These are phyloP conservation scores for Phytopythium aichiense DNA, from an alignment of 352 stramenopile species.

Conservation along the genomic window DNA sequence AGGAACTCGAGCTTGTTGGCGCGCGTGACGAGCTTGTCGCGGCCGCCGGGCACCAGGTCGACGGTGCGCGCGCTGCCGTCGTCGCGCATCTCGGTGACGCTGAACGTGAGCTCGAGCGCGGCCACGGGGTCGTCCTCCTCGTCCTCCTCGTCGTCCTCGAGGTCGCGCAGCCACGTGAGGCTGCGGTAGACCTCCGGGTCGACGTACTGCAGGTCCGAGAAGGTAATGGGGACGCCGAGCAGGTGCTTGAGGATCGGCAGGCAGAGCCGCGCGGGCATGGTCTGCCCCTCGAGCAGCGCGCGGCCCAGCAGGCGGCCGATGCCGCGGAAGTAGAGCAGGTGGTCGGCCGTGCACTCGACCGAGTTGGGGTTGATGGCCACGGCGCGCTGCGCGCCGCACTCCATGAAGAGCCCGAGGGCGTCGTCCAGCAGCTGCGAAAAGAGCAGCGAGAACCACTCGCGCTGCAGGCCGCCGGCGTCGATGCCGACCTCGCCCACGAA, in stretches of 20 bases:
- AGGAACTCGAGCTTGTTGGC: constrained; percentile 96
- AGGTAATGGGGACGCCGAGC: constrained; percentile 73
- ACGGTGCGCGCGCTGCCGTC: constrained; percentile 54
- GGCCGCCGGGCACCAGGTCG: constrained; percentile 51
- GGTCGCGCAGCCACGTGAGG: constrained; percentile 65
- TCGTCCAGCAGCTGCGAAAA: constrained; percentile 67
- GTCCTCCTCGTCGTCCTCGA: not conserved
- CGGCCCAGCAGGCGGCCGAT: constrained; percentile 67
- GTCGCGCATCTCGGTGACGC: constrained; percentile 60
- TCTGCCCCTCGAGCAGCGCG: constrained; percentile 68
- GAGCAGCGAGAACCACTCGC: constrained; percentile 82
- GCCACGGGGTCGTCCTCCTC: constrained; percentile 51
- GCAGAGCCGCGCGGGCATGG: constrained; percentile 66
- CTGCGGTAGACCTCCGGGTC: constrained; percentile 78
- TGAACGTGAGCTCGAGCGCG: constrained; percentile 67
- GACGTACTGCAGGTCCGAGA: constrained; percentile 78
- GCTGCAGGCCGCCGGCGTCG: constrained; percentile 70
- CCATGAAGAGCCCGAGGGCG: constrained; percentile 69
- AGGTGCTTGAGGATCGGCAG: constrained; percentile 80
- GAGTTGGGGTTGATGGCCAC: constrained; percentile 78
- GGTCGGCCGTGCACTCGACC: constrained; percentile 62
- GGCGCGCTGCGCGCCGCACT: constrained; percentile 53
- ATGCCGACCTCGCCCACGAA: constrained; percentile 81
- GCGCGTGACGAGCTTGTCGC: constrained; percentile 87
- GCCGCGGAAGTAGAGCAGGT: constrained; percentile 86